These are phyloP conservation scores for Saitozyma podzolica DNA, from an alignment of 768 basidiomycete genomes.

Conservation along the genomic window DNA sequence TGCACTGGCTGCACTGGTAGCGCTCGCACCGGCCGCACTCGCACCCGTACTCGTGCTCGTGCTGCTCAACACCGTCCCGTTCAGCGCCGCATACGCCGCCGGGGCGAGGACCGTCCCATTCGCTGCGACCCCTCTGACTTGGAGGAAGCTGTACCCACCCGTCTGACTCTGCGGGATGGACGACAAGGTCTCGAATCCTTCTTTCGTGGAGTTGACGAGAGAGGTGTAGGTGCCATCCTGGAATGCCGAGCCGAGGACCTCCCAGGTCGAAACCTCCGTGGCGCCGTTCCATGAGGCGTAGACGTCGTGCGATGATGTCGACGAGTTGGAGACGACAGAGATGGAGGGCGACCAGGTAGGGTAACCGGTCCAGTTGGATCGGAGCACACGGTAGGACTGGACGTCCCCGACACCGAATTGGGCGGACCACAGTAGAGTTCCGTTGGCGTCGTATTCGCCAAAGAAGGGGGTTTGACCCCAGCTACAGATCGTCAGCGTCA, in stretches of 20 bases:
- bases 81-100: too few species aligned
- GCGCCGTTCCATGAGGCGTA: conserved; percentile 47
- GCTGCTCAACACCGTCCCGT: too few species aligned
- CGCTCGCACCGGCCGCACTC: too few species aligned
- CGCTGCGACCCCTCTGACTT: not conserved
- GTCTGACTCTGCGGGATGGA: not conserved
- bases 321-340: conserved; percentile 13
- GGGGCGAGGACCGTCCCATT: not conserved
- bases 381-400: conserved; percentile 37
- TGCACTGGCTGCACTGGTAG: too few species aligned
- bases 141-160: not conserved
- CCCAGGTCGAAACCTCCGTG: conserved; percentile 26
- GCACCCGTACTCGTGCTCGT: too few species aligned
- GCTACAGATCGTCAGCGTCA: conserved; percentile 8
- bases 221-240: not conserved
- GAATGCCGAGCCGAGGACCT: not conserved
- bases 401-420: conserved; percentile 32
- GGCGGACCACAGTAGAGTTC: conserved; percentile 24
- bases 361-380: conserved; percentile 25
- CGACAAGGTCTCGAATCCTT: not conserved
- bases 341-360: conserved; percentile 21
- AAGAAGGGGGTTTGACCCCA: conserved; percentile 38
- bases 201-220: not conserved
- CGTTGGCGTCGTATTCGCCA: conserved; percentile 27
- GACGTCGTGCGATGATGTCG: conserved; percentile 1